Conservation (phyloP, 495 filamentous ascomycete species). For the Aspergillus cristatus region DNA sequence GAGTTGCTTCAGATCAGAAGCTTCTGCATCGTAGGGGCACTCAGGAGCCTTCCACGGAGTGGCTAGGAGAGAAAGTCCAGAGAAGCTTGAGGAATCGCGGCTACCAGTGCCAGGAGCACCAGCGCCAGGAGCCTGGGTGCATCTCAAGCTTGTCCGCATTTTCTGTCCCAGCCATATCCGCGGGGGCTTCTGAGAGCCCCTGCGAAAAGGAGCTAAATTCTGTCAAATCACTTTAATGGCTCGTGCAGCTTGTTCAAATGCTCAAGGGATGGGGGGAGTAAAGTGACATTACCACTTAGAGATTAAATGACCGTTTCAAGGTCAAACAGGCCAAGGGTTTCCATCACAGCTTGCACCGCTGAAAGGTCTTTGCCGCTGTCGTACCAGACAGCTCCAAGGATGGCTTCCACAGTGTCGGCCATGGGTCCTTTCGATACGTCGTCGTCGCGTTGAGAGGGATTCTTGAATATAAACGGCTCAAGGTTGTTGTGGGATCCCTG, state of each 20-base stretch:
- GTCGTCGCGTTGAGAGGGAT: neutral
- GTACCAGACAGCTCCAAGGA: conserved; percentile 3
- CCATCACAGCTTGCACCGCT: neutral
- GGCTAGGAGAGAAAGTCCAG: no score
- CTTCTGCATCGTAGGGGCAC: no score
- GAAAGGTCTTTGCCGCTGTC: neutral
- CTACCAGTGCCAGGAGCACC: no score
- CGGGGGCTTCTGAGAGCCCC: neutral
- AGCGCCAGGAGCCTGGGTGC: no score
- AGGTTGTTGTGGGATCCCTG: neutral
- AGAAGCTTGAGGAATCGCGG: no score
- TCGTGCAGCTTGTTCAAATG: neutral
- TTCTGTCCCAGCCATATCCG: neutral
- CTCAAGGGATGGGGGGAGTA: neutral
- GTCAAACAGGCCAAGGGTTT: neutral
- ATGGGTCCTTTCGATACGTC: neutral
- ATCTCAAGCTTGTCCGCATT: neutral
- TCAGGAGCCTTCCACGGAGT: no score
- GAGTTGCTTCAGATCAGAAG: no score
- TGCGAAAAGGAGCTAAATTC: neutral
- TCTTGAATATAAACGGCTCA: neutral
- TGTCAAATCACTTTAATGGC: neutral
- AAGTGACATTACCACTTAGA: neutral
- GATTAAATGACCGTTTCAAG: neutral
- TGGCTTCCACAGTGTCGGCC: conserved; percentile 1